These are phyloP conservation scores for Exophiala aquamarina DNA, from an alignment of 2,329 filamentous ascomycete species.

Conservation along the genomic window DNA sequence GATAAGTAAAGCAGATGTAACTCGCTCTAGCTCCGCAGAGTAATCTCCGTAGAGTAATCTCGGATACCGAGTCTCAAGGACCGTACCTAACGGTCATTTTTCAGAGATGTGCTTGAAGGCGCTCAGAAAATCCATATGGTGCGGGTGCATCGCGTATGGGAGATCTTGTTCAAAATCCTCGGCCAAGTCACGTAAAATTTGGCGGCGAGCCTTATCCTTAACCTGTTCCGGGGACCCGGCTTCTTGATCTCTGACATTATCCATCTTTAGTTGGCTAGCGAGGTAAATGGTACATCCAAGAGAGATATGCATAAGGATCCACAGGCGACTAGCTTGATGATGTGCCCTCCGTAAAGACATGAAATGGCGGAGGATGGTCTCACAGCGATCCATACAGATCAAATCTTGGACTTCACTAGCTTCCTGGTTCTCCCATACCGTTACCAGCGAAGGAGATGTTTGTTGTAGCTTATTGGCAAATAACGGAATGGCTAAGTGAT, in stretches of 20 bases:
- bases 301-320: slow-evolving; percentile 12
- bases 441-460: neutral
- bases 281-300: slow-evolving; percentile 6
- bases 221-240: neutral
- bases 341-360: slow-evolving; percentile 9
- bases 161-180: slow-evolving; percentile 1
- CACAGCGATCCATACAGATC: slow-evolving; percentile 8
- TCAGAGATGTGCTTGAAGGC: slow-evolving; percentile 2
- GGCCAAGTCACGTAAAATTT: slow-evolving; percentile 8
- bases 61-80: too few species aligned
- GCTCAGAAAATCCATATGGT: slow-evolving; percentile 7
- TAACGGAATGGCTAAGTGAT: slow-evolving; percentile 3
- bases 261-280: slow-evolving; percentile 1
- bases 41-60: too few species aligned
- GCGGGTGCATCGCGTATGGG: slow-evolving; percentile 11
- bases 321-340: slow-evolving; percentile 5
- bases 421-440: neutral
- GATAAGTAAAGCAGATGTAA: too few species aligned
- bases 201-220: neutral
- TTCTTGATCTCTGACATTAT: neutral
- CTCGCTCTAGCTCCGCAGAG: too few species aligned
- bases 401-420: neutral
- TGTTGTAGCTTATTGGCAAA: slow-evolving; percentile 1
- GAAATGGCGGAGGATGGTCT: slow-evolving; percentile 4
- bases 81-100: neutral